phyloP scores from a whole-genome alignment of 2,329 filamentous ascomycete genomes.

The Fusarium sp. region DNA sequence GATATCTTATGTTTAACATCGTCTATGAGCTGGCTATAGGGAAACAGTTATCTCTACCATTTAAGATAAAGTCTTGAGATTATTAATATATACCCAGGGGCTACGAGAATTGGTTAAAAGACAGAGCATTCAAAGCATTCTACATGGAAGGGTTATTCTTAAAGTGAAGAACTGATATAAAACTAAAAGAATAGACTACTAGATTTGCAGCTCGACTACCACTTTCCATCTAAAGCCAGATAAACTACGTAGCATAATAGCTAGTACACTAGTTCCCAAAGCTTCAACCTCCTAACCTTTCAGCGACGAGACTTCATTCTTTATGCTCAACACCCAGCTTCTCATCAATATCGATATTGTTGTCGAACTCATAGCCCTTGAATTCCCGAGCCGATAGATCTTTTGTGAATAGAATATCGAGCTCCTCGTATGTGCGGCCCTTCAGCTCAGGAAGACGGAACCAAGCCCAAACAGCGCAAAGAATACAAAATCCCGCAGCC shows the following conservation, averaged over 20 bases:
- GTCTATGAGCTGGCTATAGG: neutral
- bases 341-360: neutral
- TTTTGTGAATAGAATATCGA: neutral
- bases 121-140: accelerated
- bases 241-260: accelerated
- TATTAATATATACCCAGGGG: accelerated
- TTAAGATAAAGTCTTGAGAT: accelerated
- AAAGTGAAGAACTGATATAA: neutral
- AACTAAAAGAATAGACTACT: neutral
- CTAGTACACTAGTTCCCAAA: neutral
- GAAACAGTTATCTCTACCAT: neutral
- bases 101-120: accelerated
- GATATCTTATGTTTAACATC: neutral
- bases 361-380: neutral
- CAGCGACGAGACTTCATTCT: neutral
- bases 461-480: conserved; percentile 4
- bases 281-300: neutral
- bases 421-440: neutral
- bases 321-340: neutral
- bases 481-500: neutral
- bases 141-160: neutral
- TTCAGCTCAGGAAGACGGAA: conserved; percentile 15
- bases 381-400: neutral
- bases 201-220: no score
- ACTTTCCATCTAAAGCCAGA: accelerated